A percentile compares a stretch with the other conserved stretches of the same genome.
These are phyloP conservation scores for Penicillium ochrochloron DNA, from an alignment of 495 filamentous ascomycete genomes.

Conservation along the genomic window DNA sequence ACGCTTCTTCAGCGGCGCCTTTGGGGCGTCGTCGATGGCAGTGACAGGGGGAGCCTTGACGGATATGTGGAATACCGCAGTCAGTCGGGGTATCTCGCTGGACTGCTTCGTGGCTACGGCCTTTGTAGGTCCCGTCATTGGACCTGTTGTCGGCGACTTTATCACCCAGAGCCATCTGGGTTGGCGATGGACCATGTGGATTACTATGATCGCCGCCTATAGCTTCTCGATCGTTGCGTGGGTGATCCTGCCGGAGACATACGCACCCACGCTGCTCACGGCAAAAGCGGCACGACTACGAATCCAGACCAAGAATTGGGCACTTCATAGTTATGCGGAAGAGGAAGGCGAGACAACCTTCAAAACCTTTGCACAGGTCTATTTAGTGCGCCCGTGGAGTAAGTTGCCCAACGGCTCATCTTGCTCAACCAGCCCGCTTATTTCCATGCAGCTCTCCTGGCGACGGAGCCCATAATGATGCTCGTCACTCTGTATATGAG, in stretches of 20 bases:
- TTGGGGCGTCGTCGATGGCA: slow-evolving; percentile 8
- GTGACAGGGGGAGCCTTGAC: slow-evolving; percentile 8
- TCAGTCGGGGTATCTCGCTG: slow-evolving; percentile 4
- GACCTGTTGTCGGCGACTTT: slow-evolving; percentile 61
- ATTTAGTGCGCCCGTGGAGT: slow-evolving; percentile 9
- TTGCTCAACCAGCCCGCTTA: slow-evolving; percentile 31
- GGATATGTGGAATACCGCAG: slow-evolving; percentile 4
- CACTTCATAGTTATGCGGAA: slow-evolving; percentile 42
- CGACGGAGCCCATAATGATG: slow-evolving; percentile 43
- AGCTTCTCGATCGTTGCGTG: slow-evolving; percentile 47
- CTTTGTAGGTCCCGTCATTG: slow-evolving; percentile 59
- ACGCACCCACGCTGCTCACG: slow-evolving; percentile 53
- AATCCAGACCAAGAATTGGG: slow-evolving; percentile 60
- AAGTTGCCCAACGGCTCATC: slow-evolving; percentile 27
- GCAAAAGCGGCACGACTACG: slow-evolving; percentile 54
- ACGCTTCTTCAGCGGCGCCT: slow-evolving; percentile 9
- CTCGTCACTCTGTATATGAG: slow-evolving; percentile 43
- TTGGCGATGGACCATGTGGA: slow-evolving; percentile 65
- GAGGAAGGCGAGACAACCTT: slow-evolving; percentile 18
- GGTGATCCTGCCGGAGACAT: slow-evolving; percentile 58
- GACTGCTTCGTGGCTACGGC: slow-evolving; percentile 49
- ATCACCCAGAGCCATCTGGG: slow-evolving; percentile 51
- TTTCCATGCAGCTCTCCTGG: slow-evolving; percentile 3
- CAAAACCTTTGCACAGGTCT: slow-evolving; percentile 3
- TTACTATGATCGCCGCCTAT: slow-evolving; percentile 56